A percentile compares a stretch with the other conserved stretches of the same genome.
These are phyloP conservation scores for Prunus yedoensis DNA, from an alignment of 331 rosid genomes.

Conservation along the genomic window DNA sequence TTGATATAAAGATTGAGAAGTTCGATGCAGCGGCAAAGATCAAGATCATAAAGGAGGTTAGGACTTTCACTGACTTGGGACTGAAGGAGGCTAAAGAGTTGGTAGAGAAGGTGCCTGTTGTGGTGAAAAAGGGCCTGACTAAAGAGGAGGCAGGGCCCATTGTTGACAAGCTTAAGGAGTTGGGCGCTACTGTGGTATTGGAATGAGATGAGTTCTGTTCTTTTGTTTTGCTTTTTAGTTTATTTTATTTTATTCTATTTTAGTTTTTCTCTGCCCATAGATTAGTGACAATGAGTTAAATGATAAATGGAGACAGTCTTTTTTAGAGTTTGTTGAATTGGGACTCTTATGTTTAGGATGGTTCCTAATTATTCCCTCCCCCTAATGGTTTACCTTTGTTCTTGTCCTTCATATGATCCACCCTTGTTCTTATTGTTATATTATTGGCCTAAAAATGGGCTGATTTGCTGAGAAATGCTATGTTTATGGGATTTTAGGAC, in stretches of 20 bases:
- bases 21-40: constrained; percentile 34
- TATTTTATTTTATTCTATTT: too few species aligned
- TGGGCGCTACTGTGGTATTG: constrained; percentile 37
- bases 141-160: constrained; percentile 35
- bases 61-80: constrained; percentile 34
- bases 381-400: background rate
- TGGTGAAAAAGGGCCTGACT: constrained; percentile 33
- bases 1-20: too few species aligned
- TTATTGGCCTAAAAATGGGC: background rate
- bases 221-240: background rate
- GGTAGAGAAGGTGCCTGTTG: constrained; percentile 38
- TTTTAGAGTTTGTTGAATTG: background rate
- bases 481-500: background rate
- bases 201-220: background rate
- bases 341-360: background rate
- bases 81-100: constrained; percentile 40
- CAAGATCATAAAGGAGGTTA: constrained; percentile 39
- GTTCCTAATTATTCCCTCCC: background rate
- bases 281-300: background rate
- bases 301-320: background rate
- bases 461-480: background rate
- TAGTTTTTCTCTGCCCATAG: background rate
- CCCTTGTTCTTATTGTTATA: too few species aligned
- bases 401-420: too few species aligned
- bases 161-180: constrained; percentile 37